Percentiles rank a stretch among this genome's conserved stretches.
Conservation (phyloP, 2,329 filamentous ascomycete species). For the Sporothrix euskadiensis region DNA sequence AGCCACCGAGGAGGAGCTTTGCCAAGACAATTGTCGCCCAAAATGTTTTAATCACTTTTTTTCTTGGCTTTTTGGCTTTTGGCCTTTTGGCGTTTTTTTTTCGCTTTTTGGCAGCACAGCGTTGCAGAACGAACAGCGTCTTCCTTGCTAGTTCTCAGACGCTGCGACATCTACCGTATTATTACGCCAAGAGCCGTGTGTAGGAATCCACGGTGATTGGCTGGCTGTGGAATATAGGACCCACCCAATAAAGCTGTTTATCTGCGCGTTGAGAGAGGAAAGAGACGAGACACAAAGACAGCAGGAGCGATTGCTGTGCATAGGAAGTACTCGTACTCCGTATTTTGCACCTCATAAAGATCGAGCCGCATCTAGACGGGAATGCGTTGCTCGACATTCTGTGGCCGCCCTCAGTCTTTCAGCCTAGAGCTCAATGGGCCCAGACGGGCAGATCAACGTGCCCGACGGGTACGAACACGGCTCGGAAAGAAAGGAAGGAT, state of each 20-base stretch:
- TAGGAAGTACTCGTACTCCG: too few species aligned
- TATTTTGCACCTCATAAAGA: too few species aligned
- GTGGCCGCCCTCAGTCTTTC: neutral
- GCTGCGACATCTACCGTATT: neutral
- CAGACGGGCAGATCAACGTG: neutral
- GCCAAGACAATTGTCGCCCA: constrained; percentile 23
- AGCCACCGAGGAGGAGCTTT: constrained; percentile 1
- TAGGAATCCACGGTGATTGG: neutral
- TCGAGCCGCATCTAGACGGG: neutral
- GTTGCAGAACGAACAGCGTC: neutral
- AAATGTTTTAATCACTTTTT: neutral
- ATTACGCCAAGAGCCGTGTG: constrained; percentile 20
- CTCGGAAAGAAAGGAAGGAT: neutral
- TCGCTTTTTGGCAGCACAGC: neutral
- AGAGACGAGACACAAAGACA: neutral
- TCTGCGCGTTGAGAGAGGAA: neutral
- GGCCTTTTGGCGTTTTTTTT: neutral
- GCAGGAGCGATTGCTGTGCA: neutral
- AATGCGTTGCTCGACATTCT: neutral
- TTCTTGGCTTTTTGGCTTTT: neutral
- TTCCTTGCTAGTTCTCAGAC: neutral
- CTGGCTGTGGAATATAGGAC: constrained; percentile 8
- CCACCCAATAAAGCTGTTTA: constrained; percentile 18
- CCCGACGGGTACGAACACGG: neutral
- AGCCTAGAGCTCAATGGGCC: neutral